phyloP scores from a whole-genome alignment of 805 yeast genomes.

The Metschnikowia proteae region DNA sequence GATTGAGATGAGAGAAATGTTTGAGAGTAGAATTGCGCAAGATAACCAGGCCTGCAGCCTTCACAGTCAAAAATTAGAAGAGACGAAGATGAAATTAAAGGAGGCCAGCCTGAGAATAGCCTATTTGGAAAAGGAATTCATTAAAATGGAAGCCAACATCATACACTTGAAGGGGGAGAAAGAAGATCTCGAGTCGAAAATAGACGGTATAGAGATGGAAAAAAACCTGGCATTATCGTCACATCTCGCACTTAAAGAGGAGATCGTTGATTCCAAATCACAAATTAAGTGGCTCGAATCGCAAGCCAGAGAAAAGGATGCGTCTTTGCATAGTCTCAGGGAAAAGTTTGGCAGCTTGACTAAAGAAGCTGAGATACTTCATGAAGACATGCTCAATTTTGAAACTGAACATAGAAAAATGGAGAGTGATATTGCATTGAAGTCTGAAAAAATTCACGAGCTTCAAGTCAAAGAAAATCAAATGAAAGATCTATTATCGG shows the following conservation, averaged over 20 bases:
- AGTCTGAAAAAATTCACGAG: not conserved
- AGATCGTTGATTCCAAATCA: not conserved
- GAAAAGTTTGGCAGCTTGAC: conserved; percentile 13
- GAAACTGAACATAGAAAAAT: conserved; percentile 15
- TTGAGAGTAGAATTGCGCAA: not conserved
- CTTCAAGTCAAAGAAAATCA: conserved; percentile 8
- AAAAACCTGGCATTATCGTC: not conserved
- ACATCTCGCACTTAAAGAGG: not conserved
- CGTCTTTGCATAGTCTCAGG: conserved; percentile 20
- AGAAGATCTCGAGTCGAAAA: not conserved
- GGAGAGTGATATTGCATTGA: conserved; percentile 8
- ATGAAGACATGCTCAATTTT: conserved; percentile 15
- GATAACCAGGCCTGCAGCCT: not conserved
- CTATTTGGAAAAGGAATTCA: not conserved
- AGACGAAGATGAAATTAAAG: not conserved
- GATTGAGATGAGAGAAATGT: conserved; percentile 2
- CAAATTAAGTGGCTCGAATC: conserved; percentile 12
- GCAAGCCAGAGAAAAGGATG: conserved; percentile 20
- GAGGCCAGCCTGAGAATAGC: not conserved
- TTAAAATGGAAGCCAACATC: not conserved
- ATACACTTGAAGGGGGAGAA: not conserved
- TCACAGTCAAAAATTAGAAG: not conserved
- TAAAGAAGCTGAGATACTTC: conserved; percentile 16
- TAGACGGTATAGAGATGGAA: not conserved
- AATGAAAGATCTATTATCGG: conserved; percentile 5